Conservation (phyloP, 2,329 filamentous ascomycete genomes). For the Cladophialophora immunda region DNA sequence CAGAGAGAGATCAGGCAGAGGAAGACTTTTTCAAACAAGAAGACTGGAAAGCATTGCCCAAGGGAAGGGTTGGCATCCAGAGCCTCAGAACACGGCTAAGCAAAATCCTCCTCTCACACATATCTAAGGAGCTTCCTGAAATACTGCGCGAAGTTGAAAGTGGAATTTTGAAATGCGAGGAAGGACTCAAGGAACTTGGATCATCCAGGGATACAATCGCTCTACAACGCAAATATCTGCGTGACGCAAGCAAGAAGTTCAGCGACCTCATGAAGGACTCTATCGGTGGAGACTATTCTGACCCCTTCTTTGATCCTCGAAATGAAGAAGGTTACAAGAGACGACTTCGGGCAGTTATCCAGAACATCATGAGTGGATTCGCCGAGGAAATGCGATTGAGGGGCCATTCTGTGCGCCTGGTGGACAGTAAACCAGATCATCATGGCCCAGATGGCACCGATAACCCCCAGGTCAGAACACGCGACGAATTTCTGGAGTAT, state of each 20-base stretch:
- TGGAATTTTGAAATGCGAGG: constrained; percentile 47
- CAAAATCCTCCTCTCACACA: constrained; percentile 46
- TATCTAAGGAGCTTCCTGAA: constrained; percentile 46
- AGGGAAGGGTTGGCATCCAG: constrained; percentile 43
- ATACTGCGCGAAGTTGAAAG: constrained; percentile 49
- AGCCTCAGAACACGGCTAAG: constrained; percentile 46
- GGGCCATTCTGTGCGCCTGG: constrained; percentile 29
- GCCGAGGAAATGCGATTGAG: constrained; percentile 34
- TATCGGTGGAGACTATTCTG: constrained; percentile 51
- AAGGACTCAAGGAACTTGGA: constrained; percentile 59
- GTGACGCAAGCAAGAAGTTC: constrained; percentile 50
- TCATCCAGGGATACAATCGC: constrained; percentile 45
- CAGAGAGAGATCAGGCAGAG: constrained; percentile 46
- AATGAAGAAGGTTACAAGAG: constrained; percentile 36
- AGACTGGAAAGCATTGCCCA: constrained; percentile 43
- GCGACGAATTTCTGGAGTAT: constrained; percentile 19
- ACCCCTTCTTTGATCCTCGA: constrained; percentile 50
- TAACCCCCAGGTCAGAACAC: neutral
- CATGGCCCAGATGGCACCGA: neutral
- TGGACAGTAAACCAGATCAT: constrained; percentile 4
- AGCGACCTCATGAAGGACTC: constrained; percentile 49
- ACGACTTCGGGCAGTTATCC: constrained; percentile 44
- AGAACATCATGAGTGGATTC: constrained; percentile 43
- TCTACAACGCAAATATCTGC: constrained; percentile 46
- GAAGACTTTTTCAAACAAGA: constrained; percentile 45